Conservation (phyloP, 208 protist species). For the Plasmodiophora brassicae region DNA sequence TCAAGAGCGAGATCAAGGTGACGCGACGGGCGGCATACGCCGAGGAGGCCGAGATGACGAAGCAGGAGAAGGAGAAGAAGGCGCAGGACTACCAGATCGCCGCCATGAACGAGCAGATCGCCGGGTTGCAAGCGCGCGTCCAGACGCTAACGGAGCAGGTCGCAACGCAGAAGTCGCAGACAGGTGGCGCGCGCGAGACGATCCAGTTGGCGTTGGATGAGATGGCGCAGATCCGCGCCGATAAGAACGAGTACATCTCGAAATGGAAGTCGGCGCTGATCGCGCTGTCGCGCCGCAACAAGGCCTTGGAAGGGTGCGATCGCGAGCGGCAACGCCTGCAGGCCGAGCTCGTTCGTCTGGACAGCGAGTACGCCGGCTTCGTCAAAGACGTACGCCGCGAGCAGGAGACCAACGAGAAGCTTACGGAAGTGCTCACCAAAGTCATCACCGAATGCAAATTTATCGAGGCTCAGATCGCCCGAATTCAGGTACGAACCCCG, state of each 20-base stretch:
- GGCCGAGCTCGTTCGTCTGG: not conserved
- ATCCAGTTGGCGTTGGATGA: not conserved
- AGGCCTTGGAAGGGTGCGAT: not conserved
- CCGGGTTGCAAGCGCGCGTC: not conserved
- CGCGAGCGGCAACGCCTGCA: not conserved
- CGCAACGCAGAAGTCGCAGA: not conserved
- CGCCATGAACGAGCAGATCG: slow-evolving; percentile 23
- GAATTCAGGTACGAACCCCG: no score
- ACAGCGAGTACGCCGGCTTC: not conserved
- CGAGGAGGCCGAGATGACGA: not conserved
- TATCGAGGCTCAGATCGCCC: not conserved
- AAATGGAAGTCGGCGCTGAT: not conserved
- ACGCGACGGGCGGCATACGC: slow-evolving; percentile 17
- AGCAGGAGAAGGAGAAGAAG: slow-evolving; percentile 37
- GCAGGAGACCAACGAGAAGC: not conserved
- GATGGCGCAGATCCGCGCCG: not conserved
- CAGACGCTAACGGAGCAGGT: not conserved
- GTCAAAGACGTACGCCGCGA: not conserved
- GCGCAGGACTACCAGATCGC: slow-evolving; percentile 25
- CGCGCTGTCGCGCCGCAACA: not conserved
- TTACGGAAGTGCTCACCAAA: not conserved
- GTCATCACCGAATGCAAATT: not conserved
- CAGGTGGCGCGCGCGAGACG: not conserved
- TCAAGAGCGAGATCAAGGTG: slow-evolving; percentile 25
- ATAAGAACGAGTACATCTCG: not conserved